Base-by-base conservation (phyloP, 1,284 basidiomycete genomes). In the Phlebopus sp. region DNA sequence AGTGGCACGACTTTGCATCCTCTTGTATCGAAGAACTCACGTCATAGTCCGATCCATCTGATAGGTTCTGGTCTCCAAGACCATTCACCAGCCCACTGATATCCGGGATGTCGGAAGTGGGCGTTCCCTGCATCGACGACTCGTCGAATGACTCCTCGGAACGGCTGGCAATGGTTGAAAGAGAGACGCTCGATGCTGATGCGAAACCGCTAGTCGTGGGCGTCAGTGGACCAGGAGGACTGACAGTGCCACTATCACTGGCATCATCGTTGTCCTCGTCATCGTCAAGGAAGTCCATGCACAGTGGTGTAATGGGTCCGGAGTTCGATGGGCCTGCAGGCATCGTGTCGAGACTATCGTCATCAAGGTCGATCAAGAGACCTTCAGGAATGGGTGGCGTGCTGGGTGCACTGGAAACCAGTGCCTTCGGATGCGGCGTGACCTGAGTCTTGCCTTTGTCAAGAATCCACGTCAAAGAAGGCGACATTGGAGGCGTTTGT, bases 391-490 rank as follows among this genome's bases (percentile, higher is more conserved):
- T 62, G 17, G 61, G 60, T 0, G 63, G 60, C 4, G 60, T 66
- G 2, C 56, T 50, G 1, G 62, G 60, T 3, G 54, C 11, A 29
- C 38, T 44, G 13, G 53, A 66, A 8, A 62, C 52, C 0, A 46
- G 45, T 13, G 48, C 37, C 45, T 60, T 64, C 15, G 53, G 50
- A 42, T 50, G 55, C 2, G 49, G 52, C 5, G 17, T 25, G 9
- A 52, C 44, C 1, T 42, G 55, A 6, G 25, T 39, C 39, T 35
- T 19, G 2, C 59, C 56, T 50, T 59, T 64, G 49, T 64, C 62
- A 29, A 67, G 65, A 43, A 64, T 50, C 64, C 63, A 68, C 3
- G 62, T 63, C 48, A 66, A 42, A 8, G 63, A 68, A 15, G 66
- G 63, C 8, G 66, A 68, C 6, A 62, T 36, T 14, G 63, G 62